Conservation (phyloP, 108 stramenopile genomes). For the Nitzschia sp. region DNA sequence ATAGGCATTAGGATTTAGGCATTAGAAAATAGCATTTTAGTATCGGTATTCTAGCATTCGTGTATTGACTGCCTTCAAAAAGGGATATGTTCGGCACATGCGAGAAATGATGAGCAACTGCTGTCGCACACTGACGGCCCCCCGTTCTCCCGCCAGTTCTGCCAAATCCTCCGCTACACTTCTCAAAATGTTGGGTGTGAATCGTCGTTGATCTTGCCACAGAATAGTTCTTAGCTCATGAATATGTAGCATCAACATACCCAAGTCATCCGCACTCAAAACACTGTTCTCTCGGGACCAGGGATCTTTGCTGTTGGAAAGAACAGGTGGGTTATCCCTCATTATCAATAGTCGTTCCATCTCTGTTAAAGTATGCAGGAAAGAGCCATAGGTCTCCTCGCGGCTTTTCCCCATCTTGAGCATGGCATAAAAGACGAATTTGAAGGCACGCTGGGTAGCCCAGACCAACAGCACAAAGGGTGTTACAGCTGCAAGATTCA, state of each 20-base stretch:
- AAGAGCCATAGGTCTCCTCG: conserved; percentile 72
- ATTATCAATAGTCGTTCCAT: conserved; percentile 85
- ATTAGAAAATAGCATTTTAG: background rate
- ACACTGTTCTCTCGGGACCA: conserved; percentile 20
- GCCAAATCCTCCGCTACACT: conserved; percentile 83
- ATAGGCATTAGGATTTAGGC: no score
- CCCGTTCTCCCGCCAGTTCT: conserved; percentile 87
- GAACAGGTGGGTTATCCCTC: conserved; percentile 78
- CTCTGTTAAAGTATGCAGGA: conserved; percentile 72
- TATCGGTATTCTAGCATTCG: conserved; percentile 21
- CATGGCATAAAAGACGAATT: conserved; percentile 64
- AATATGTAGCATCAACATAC: conserved; percentile 88
- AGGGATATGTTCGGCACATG: conserved; percentile 84
- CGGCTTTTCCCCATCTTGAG: conserved; percentile 71
- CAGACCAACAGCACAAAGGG: conserved; percentile 73
- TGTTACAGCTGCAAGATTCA: conserved; percentile 83
- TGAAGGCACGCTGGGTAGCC: conserved; percentile 43
- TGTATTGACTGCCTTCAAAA: conserved; percentile 50
- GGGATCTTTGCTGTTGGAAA: conserved; percentile 1
- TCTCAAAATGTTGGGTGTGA: conserved; percentile 50
- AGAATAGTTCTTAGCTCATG: conserved; percentile 80
- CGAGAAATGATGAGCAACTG: conserved; percentile 77
- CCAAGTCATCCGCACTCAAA: conserved; percentile 70
- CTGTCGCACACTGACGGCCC: conserved; percentile 77
- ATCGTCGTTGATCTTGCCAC: conserved; percentile 74